A percentile compares a stretch with the other conserved stretches of the same genome.
Conservation (phyloP, 176 grass and related monocot species). For the Echinochloa phyllopogon region DNA sequence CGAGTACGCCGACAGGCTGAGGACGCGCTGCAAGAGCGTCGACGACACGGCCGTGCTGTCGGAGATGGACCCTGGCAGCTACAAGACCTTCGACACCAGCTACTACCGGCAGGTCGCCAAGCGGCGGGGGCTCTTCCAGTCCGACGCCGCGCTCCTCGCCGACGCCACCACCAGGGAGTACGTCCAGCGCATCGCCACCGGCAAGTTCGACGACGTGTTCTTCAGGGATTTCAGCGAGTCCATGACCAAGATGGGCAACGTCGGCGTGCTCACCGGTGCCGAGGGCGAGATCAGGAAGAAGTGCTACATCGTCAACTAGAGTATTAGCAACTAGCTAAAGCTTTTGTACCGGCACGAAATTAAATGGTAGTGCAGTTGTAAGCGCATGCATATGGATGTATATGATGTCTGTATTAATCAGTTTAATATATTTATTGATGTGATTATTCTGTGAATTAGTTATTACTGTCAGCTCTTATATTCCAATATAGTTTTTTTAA, state of each 20-base stretch:
- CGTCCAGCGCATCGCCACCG: slow-evolving; percentile 51
- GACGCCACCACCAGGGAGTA: slow-evolving; percentile 54
- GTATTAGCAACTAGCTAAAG: background rate
- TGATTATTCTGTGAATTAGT: no score
- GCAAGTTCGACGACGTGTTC: slow-evolving; percentile 40
- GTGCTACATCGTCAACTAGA: slow-evolving; percentile 48
- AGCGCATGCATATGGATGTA: no score
- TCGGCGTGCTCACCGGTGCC: slow-evolving; percentile 52
- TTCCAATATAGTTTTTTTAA: no score
- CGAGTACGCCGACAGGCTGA: slow-evolving; percentile 57
- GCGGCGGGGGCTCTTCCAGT: slow-evolving; percentile 56
- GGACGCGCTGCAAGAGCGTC: slow-evolving; percentile 46
- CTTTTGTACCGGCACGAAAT: no score
- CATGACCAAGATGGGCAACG: slow-evolving; percentile 69
- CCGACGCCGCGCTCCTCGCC: slow-evolving; percentile 58
- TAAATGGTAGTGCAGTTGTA: no score
- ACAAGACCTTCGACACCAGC: slow-evolving; percentile 66
- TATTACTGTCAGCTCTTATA: no score
- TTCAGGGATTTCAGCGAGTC: slow-evolving; percentile 60
- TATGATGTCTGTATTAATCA: no score
- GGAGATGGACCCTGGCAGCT: slow-evolving; percentile 83
- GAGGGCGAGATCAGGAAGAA: slow-evolving; percentile 71
- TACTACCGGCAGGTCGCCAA: slow-evolving; percentile 60
- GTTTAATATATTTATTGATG: no score
- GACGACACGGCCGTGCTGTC: slow-evolving; percentile 40